These are phyloP conservation scores for Volutella citrinella DNA, from an alignment of 2,329 filamentous ascomycete species.

Conservation along the genomic window DNA sequence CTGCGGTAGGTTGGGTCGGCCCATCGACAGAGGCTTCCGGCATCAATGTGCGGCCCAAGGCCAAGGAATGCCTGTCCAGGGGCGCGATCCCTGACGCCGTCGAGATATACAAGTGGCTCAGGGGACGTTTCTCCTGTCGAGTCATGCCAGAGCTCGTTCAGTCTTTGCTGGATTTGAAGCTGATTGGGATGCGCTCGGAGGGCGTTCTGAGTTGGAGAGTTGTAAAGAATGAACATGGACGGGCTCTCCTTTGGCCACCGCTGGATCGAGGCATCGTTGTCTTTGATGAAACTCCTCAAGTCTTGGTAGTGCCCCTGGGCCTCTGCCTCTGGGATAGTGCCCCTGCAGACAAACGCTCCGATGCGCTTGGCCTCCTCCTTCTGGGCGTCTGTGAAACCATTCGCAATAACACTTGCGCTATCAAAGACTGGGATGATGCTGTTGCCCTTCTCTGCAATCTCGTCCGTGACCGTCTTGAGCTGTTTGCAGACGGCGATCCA, in stretches of 20 bases:
- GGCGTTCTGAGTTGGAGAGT: conserved; percentile 4
- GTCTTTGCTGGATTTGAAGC: neutral
- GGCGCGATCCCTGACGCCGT: conserved; percentile 1
- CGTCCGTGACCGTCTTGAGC: neutral
- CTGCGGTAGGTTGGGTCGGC: conserved; percentile 1
- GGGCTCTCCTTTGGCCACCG: conserved; percentile 4
- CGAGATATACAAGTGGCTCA: too few relatives aligned
- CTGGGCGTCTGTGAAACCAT: too few relatives aligned
- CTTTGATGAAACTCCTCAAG: too few relatives aligned
- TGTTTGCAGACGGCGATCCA: conserved; percentile 1
- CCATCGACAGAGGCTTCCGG: conserved; percentile 1
- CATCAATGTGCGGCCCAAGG: conserved; percentile 6
- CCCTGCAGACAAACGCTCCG: conserved; percentile 2
- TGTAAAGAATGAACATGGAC: conserved; percentile 3
- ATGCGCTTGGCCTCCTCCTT: neutral
- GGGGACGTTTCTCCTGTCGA: too few relatives aligned
- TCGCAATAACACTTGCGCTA: neutral
- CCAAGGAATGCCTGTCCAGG: neutral
- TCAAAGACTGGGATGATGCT: conserved; percentile 3
- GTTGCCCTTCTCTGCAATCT: conserved; percentile 1
- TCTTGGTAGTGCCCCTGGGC: too few relatives aligned
- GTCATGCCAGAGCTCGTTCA: conserved; percentile 4
- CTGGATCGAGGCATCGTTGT: too few relatives aligned
- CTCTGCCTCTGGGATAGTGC: too few relatives aligned
- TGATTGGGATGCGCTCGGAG: conserved; percentile 3